Evolutionary conservation across 345 rosid species (phyloP).

Genomic region (Gossypium sturtianum): DNA sequence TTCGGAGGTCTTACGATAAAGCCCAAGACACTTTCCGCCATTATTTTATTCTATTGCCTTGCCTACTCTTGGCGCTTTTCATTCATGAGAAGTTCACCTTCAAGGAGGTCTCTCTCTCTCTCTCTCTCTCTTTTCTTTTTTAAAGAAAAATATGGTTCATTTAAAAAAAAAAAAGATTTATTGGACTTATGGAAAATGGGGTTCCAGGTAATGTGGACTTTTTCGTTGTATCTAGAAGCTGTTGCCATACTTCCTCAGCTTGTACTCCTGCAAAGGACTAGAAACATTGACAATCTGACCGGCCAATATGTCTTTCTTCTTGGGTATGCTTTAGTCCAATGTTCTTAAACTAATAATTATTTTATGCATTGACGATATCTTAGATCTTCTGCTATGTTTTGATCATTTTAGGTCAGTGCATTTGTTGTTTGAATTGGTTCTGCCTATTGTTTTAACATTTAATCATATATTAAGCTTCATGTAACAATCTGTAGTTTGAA

Average conservation of each 20-base stretch:
- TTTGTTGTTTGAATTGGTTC: slow-evolving; percentile 1
- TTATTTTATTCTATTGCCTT: slow-evolving; percentile 56
- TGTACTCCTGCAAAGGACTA: slow-evolving; percentile 72
- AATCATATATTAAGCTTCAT: background rate
- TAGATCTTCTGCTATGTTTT: slow-evolving; percentile 8
- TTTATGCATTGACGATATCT: background rate
- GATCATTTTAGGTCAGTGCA: background rate
- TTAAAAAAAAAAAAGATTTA: background rate
- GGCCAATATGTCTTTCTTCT: slow-evolving; percentile 81
- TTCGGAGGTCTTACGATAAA: slow-evolving; percentile 67
- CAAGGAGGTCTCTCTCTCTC: slow-evolving; percentile 44
- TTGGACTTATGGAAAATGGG: slow-evolving; percentile 4
- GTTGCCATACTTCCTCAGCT: slow-evolving; percentile 84
- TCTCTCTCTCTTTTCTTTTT: background rate
- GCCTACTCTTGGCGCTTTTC: slow-evolving; percentile 59
- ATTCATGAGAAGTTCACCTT: slow-evolving; percentile 65
- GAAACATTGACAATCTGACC: slow-evolving; percentile 75
- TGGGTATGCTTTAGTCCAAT: slow-evolving; percentile 43
- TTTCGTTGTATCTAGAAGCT: slow-evolving; percentile 76
- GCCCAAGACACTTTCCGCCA: slow-evolving; percentile 74
- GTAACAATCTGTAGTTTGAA: background rate
- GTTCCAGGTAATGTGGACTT: slow-evolving; percentile 68
- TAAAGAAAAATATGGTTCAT: background rate
- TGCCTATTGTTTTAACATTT: background rate
- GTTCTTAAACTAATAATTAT: background rate